Base-by-base conservation (phyloP, 495 filamentous ascomycete genomes). In the Lichenothelia convexa region DNA sequence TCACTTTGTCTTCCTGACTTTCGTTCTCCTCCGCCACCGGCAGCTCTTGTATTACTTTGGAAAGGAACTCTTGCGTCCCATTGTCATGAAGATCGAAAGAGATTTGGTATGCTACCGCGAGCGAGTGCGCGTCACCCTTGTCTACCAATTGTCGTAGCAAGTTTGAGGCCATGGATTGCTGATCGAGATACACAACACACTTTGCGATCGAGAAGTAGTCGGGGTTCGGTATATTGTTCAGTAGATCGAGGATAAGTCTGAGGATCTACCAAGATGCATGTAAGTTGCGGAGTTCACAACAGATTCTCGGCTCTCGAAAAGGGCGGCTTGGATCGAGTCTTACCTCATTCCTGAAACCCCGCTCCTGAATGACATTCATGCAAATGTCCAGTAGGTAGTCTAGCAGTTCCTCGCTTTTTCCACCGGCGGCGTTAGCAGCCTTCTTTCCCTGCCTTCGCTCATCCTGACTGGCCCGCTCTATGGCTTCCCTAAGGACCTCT, bases 141-240 rank as follows among this genome's bases (percentile, higher is more conserved):
- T 74, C 64, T 7, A 95, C 75, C 17, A 99, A 65, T 46, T 86
- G 78, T 18, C 67, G 65, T 22, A 99, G 68, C 45, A 95, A 79
- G 23, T 70, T 70, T n/a, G 85, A 82, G 1, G 91, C 91, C 70
- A 93, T 78, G 19, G 78, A 72, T 46, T 93, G 78, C 45, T 93
- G 79, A 44, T 93, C 78, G 18, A 99, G 68, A 50, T 95, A 93
- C 35, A 99, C 89, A 24, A 93, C 87, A 47, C 91, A 99, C 59
- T 92, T 93, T 18, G 89, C 86, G 44, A 99, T 95, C 1, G 89
- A 80, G 53, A 99, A 99, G 52, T 91, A 95, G 51, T 99, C 91
- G 0, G 91, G 91, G 20, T 73, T 73, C 2, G 80, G 77, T 21
- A 89, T 84, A 33, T 92, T 80, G 51, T 79, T 85, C 30, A 94